These are phyloP conservation scores for Arthrobotrys entomopaga DNA, from an alignment of 2,329 filamentous ascomycete species.

Conservation along the genomic window DNA sequence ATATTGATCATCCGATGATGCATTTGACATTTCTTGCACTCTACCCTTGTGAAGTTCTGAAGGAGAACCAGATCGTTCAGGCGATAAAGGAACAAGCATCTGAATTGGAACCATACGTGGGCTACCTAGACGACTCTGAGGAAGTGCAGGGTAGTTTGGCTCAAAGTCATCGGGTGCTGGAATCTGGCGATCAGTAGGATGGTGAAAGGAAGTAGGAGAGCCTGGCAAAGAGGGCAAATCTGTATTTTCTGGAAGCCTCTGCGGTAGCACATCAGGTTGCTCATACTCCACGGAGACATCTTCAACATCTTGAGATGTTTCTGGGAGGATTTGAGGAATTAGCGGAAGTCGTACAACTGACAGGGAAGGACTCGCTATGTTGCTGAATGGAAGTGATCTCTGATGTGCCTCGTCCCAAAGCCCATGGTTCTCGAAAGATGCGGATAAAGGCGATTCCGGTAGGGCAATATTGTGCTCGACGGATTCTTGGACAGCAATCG, in stretches of 20 bases:
- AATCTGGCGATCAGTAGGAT: background rate
- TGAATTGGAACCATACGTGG: background rate
- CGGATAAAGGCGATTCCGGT: too few species aligned
- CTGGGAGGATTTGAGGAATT: background rate
- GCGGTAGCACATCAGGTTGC: too few species aligned
- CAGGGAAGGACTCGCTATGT: constrained; percentile 9
- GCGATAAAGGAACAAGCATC: background rate
- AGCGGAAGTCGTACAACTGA: background rate
- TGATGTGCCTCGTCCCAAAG: background rate
- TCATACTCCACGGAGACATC: too few species aligned
- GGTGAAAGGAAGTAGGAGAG: constrained; percentile 13
- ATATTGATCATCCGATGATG: background rate
- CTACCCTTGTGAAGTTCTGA: constrained; percentile 2
- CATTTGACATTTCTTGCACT: background rate
- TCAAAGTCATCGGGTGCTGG: background rate
- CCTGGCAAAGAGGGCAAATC: constrained; percentile 13
- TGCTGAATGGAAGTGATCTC: constrained; percentile 14
- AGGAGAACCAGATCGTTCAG: constrained; percentile 5
- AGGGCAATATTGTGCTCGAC: background rate
- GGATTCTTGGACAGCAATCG: background rate
- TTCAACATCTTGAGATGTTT: background rate
- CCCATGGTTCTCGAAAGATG: background rate
- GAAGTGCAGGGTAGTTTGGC: background rate
- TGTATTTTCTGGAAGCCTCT: background rate
- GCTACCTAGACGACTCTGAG: constrained; percentile 18